phyloP scores from a whole-genome alignment of 305 asterid genomes.

The Fraxinus greggii region DNA sequence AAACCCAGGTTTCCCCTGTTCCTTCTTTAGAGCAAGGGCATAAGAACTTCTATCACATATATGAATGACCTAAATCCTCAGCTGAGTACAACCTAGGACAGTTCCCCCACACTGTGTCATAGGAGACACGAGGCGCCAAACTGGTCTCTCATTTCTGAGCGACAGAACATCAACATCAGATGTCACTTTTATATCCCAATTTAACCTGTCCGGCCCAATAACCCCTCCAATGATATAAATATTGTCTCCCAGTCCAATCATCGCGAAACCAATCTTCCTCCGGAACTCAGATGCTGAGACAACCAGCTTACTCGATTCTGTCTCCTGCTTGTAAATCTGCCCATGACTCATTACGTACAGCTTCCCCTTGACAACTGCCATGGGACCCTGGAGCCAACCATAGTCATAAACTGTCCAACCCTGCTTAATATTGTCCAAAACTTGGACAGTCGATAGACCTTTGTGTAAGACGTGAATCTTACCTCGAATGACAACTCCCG shows the following conservation, averaged over 20 bases:
- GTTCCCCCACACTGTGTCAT: conserved; percentile 87
- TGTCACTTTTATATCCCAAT: conserved; percentile 72
- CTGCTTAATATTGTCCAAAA: conserved; percentile 56
- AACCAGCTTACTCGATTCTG: conserved; percentile 51
- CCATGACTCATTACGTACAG: conserved; percentile 89
- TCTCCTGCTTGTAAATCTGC: conserved; percentile 73
- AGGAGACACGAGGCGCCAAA: conserved; percentile 84
- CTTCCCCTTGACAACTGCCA: conserved; percentile 84
- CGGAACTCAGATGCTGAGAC: conserved; percentile 84
- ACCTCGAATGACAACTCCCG: conserved; percentile 72
- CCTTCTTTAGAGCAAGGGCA: background rate
- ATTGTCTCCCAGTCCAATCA: conserved; percentile 80
- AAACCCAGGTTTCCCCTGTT: background rate
- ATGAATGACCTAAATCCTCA: conserved; percentile 55
- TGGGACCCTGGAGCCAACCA: conserved; percentile 97
- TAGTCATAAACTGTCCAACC: conserved; percentile 90
- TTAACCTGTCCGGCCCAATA: conserved; percentile 79
- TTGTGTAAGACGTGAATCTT: conserved; percentile 85
- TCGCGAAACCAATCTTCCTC: conserved; percentile 74
- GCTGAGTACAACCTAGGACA: conserved; percentile 79
- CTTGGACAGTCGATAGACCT: conserved; percentile 82
- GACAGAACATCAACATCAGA: conserved; percentile 77
- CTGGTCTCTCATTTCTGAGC: conserved; percentile 68
- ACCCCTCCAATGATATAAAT: conserved; percentile 91
- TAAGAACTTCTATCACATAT: background rate